phyloP scores from a whole-genome alignment of 306 rosid species.

The Inga laurina region DNA sequence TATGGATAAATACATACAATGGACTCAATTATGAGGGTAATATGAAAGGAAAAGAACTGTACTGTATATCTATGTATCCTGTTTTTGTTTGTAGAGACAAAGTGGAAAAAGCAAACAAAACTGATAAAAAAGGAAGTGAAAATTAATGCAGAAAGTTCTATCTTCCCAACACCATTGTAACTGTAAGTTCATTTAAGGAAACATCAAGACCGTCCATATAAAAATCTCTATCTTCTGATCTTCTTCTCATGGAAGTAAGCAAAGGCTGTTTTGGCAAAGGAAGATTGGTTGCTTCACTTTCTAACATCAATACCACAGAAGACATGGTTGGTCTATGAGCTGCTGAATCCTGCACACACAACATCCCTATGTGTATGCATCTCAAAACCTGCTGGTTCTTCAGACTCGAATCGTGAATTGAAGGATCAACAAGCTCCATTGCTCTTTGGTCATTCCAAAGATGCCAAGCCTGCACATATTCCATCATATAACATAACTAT shows the following conservation, averaged over 20 bases:
- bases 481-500: background rate
- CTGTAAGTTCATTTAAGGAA: slow-evolving; percentile 51
- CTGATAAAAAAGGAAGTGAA: background rate
- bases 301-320: slow-evolving; percentile 66
- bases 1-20: background rate
- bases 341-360: slow-evolving; percentile 81
- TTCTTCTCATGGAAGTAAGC: slow-evolving; percentile 59
- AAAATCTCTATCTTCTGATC: slow-evolving; percentile 36
- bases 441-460: slow-evolving; percentile 60
- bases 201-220: slow-evolving; percentile 43
- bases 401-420: slow-evolving; percentile 41
- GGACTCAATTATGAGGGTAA: background rate
- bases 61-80: background rate
- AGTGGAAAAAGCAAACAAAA: background rate
- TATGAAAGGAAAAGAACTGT: background rate
- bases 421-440: slow-evolving; percentile 65
- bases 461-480: slow-evolving; percentile 61
- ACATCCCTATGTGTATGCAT: slow-evolving; percentile 67
- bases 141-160: background rate
- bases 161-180: slow-evolving; percentile 68
- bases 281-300: slow-evolving; percentile 59
- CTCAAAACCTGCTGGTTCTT: slow-evolving; percentile 41
- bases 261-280: slow-evolving; percentile 62
- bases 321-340: slow-evolving; percentile 65
- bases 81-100: background rate